Base-by-base conservation (phyloP, 2,329 filamentous ascomycete species). In the Blastomyces silverae region DNA sequence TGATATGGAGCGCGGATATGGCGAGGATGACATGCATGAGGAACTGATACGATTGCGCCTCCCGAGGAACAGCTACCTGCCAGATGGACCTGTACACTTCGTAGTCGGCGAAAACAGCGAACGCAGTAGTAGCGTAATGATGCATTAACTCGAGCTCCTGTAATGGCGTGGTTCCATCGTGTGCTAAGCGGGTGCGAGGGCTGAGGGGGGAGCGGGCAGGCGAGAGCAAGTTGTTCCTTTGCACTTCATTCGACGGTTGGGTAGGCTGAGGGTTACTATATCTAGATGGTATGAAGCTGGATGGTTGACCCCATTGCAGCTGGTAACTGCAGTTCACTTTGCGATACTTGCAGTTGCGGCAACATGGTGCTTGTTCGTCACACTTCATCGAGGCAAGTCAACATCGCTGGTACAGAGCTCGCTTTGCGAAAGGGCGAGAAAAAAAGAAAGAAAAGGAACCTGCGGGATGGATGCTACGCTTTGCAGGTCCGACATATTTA, bases 1-100 rank as follows among this genome's bases (percentile, higher is more conserved):
- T 61, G n/a, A 71, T 66, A 61, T 73, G 70, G 1, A 71, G 67
- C 22, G 71, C 69, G 6, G 70, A 70, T 28, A 67, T 48, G 15
- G 71, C 70, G 11, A 73, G 68, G 20, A 72, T 59, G n/a, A 69
- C 62, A 62, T 72, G 66, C 68, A 71, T 73, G 11, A 73, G 61
- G 61, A 70, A 72, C 7, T 65, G 66, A 48, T 66, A 64, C 31
- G 66, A 64, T 42, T 65, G 64, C 17, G 66, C 64, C 62, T 67
- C 66, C 28, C 42, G 60, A 13, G 67, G 67, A 13, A 68, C 66
- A 48, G 62, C 48, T 15, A 67, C n/a, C 39, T 68, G 66, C 67
- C 67, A 68, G 55, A 67, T 64, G 53, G 56, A 64, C 46, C 53
- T 63, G 48, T 67, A 68, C 11, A 60, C 58, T 42, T 68, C 65